These are phyloP conservation scores for Lecanicillium sp. DNA, from an alignment of 2,329 filamentous ascomycete genomes.

Conservation along the genomic window DNA sequence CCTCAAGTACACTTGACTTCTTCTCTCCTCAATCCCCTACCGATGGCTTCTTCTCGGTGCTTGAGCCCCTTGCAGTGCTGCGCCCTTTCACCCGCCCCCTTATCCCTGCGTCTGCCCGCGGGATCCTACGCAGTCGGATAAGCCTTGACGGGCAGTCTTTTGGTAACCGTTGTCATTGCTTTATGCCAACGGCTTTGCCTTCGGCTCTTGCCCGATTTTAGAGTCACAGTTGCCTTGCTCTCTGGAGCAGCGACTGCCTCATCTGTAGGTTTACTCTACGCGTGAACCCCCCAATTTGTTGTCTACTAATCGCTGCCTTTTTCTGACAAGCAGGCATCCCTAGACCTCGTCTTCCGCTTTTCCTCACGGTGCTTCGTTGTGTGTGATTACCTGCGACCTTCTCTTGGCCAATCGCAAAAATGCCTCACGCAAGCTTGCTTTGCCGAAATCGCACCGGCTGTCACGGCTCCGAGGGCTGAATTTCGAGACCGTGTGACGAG, in stretches of 20 bases:
- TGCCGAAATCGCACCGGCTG: neutral
- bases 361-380: neutral
- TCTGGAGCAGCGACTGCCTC: neutral
- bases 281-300: neutral
- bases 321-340: neutral
- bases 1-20: neutral
- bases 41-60: neutral
- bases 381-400: neutral
- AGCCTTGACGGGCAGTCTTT: neutral
- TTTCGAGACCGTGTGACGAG: neutral
- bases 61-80: neutral
- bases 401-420: neutral
- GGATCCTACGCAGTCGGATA: neutral
- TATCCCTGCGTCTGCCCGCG: too few species aligned
- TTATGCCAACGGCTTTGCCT: neutral
- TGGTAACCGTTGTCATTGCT: neutral
- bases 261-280: neutral
- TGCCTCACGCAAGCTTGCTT: neutral
- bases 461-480: neutral
- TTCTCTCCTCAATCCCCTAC: neutral
- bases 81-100: neutral
- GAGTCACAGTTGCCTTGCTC: neutral
- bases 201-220: neutral
- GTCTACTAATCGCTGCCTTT: neutral
- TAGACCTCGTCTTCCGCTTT: neutral